Base-by-base conservation (phyloP, 306 rosid species). In the Abrus pulchellus region DNA sequence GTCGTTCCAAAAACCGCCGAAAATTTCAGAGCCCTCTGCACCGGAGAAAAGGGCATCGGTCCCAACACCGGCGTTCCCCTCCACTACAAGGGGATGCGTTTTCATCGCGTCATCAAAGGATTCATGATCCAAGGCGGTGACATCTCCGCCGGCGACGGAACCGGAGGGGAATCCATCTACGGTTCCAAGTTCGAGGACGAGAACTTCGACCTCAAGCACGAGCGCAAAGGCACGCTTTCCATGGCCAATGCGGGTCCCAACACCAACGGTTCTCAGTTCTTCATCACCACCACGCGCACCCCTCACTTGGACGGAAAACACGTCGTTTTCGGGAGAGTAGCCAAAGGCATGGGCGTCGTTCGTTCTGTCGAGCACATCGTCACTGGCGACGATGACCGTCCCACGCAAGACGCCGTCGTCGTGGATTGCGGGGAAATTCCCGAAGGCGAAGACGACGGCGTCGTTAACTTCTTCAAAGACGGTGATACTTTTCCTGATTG, bases 81-180 rank as follows among this genome's bases (percentile, higher is more conserved):
- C 12, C 94, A 93, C 67, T 93, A 20, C 92, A 90, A 93, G 91
- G 94, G 91, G 5, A 81, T 59, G 1, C 1, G 88, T 53, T 93
- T 93, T 74, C 97, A 93, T 76, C 97, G 94, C 10, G 68, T 93
- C 5, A 85, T 93, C 74, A 93, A 87, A 68, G 95, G 95, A 3
- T 90, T 90, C 76, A 93, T 90, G 97, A 79, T 90, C 9, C 97
- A 93, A 88, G 95, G 95, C 2, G 97, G 97, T 5, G 95, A 93
- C 81, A 83, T 89, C 59, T 84, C 97, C 0, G 94, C 88, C 5
- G 83, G 88, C 6, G 50, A 92, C 32, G 97, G 96, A 8, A 85
- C 87, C 3, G 97, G 97, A 1, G 97, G 97, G 27, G 97, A 89
- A 44, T 93, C 96, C 0, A 89, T 93, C 53, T 93, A 93, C 14